These are phyloP conservation scores for Lachnellula willkommii DNA, from an alignment of 2,329 filamentous ascomycete genomes.

Conservation along the genomic window DNA sequence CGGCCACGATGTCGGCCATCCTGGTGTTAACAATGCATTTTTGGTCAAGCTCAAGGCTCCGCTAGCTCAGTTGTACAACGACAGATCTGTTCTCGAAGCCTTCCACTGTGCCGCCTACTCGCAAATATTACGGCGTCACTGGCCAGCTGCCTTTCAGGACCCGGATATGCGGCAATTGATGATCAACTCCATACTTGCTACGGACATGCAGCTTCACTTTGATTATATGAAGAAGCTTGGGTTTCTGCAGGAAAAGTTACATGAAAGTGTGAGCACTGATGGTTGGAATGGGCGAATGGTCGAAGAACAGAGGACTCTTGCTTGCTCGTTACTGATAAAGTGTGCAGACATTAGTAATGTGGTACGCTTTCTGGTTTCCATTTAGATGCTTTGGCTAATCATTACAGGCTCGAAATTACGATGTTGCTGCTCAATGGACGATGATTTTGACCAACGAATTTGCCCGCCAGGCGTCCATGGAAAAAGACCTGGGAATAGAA, in stretches of 20 bases:
- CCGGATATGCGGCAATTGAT: constrained; percentile 78
- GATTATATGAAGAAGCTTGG: constrained; percentile 89
- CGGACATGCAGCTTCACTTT: constrained; percentile 95
- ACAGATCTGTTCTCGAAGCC: constrained; percentile 91
- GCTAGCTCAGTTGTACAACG: constrained; percentile 91
- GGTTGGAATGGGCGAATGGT: constrained; percentile 72
- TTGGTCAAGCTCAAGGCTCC: constrained; percentile 87
- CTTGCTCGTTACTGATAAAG: constrained; percentile 93
- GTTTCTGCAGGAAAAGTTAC: constrained; percentile 73
- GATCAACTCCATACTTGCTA: constrained; percentile 96
- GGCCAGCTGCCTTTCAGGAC: constrained; percentile 77
- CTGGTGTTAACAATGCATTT: constrained; percentile 97
- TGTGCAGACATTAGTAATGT: constrained; percentile 99
- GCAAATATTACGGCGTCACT: constrained; percentile 87
- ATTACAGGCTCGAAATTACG: constrained; percentile 71
- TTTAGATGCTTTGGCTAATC: constrained; percentile 14
- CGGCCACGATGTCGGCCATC: constrained; percentile 94
- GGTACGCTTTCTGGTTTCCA: constrained; percentile 48
- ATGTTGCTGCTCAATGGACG: constrained; percentile 83
- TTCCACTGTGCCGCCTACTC: constrained; percentile 98
- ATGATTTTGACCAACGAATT: constrained; percentile 94
- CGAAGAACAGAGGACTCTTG: constrained; percentile 70
- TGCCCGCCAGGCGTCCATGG: constrained; percentile 86
- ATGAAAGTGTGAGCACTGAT: constrained; percentile 59
- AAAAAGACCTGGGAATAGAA: constrained; percentile 77